phyloP scores from a whole-genome alignment of 257 asterid genomes.

The Jacaranda copaia region DNA sequence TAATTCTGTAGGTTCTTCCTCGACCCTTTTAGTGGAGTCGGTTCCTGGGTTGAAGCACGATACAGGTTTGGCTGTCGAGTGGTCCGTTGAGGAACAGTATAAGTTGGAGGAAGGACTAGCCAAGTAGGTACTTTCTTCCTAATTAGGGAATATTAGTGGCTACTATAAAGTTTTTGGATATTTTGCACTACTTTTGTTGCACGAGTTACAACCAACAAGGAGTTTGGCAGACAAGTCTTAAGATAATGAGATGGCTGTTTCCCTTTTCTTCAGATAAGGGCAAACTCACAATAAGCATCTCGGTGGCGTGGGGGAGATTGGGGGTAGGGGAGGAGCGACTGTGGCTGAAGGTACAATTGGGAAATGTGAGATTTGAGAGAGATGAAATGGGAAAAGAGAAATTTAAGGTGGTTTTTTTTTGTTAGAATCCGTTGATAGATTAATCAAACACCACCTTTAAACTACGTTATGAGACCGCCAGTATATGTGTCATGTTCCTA shows the following conservation, averaged over 20 bases:
- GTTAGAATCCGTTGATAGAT: constrained; percentile 2
- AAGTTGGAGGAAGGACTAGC: constrained; percentile 83
- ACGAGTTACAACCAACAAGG: constrained; percentile 4
- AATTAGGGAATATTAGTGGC: constrained; percentile 19
- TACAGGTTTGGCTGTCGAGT: constrained; percentile 76
- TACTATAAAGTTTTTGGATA: neutral
- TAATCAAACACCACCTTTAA: neutral
- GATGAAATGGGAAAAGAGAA: neutral
- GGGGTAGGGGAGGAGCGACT: neutral
- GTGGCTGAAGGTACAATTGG: neutral
- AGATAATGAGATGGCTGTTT: neutral
- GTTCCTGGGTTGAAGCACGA: constrained; percentile 84
- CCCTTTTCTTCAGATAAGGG: neutral
- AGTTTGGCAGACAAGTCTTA: neutral
- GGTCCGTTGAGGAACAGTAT: constrained; percentile 81
- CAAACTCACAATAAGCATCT: neutral
- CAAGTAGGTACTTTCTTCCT: constrained; percentile 78
- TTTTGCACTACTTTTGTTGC: constrained; percentile 4
- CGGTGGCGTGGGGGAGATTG: neutral
- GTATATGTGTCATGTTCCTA: constrained; percentile 5
- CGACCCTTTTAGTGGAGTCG: constrained; percentile 60
- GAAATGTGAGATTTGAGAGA: constrained; percentile 7
- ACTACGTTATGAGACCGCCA: neutral
- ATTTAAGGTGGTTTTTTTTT: neutral
- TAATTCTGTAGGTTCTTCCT: constrained; percentile 46